Base-by-base conservation (phyloP, 495 filamentous ascomycete genomes). In the Penicillium chermesinum region DNA sequence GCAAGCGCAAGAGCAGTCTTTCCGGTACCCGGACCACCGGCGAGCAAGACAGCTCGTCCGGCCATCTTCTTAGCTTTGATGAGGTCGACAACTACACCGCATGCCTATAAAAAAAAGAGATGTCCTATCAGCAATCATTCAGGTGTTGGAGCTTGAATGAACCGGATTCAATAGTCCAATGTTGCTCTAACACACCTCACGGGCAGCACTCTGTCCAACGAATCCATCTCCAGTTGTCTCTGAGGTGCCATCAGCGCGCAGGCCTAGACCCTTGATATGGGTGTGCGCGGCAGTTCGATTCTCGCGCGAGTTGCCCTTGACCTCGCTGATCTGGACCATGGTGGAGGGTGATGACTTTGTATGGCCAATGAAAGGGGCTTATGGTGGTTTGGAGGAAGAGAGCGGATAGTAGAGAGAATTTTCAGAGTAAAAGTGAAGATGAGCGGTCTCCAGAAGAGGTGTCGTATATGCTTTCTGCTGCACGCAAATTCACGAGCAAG, bases 51-150 rank as follows among this genome's bases (percentile, higher is more conserved):
- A 37, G 91, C 93, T 45, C 93, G 79, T 40, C 93, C 93, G 15
- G 91, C 85, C 93, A 98, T 96, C 77, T 95, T 97, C 71, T 91
- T 91, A 32, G 86, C 82, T 58, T 85, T 85, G 62, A 98, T 90
- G 44, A 98, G 81, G 65, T 97, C 93, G 56, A 96, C 90, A 13
- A 98, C 83, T 9, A 98, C 81, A 59, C 93, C 93, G 66, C 87
- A 91, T 64, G 93, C 94, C 86, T 84, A 45, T 72, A 44, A 25
- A 17, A 45, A 42, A 33, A 33, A 32, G 17, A 18, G 15, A 35
- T 21, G 25, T 30, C 19, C 30, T 30, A 33, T 50, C 40, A 50
- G 47, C 27, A 15, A n/a, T 20, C 5, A 18, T 18, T 43, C 37
- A 32, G 22, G n/a, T 38, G 14, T 18, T 14, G 3, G 25, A 46